Conservation (phyloP, 495 filamentous ascomycete species). For the Penicillium herquei region DNA sequence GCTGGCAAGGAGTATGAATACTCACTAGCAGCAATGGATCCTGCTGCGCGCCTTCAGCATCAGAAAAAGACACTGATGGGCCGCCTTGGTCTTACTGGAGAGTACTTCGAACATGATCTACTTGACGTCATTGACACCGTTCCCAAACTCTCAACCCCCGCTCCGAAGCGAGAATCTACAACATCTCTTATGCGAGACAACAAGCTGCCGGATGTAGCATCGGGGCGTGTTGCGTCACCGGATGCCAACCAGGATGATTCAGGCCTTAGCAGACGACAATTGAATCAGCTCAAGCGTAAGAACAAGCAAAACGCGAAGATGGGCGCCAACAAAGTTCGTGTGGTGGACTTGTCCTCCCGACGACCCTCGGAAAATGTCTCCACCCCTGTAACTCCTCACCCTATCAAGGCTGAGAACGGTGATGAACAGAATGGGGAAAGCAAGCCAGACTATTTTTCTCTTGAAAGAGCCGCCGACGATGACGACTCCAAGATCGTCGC, state of each 20-base stretch:
- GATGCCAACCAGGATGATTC: slow-evolving; percentile 58
- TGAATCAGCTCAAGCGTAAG: slow-evolving; percentile 92
- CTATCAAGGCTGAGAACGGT: slow-evolving; percentile 62
- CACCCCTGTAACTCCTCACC: slow-evolving; percentile 67
- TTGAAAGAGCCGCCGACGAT: slow-evolving; percentile 73
- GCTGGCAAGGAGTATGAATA: slow-evolving; percentile 82
- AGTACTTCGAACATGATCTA: slow-evolving; percentile 82
- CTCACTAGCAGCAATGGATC: slow-evolving; percentile 75
- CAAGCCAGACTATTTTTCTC: slow-evolving; percentile 75
- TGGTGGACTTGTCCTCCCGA: slow-evolving; percentile 78
- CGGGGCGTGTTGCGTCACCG: slow-evolving; percentile 50
- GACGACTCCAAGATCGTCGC: slow-evolving; percentile 91
- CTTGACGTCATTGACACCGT: slow-evolving; percentile 61
- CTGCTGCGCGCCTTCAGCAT: slow-evolving; percentile 72
- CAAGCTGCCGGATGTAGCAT: slow-evolving; percentile 40
- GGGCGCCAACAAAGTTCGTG: slow-evolving; percentile 82
- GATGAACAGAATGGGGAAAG: slow-evolving; percentile 53
- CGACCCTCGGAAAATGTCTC: slow-evolving; percentile 65
- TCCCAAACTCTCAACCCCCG: slow-evolving; percentile 40
- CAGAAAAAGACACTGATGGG: slow-evolving; percentile 85
- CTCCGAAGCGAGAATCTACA: slow-evolving; percentile 45
- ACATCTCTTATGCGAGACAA: slow-evolving; percentile 39
- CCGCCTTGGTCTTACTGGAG: slow-evolving; percentile 79
- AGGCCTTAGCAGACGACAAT: slow-evolving; percentile 81
- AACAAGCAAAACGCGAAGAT: slow-evolving; percentile 80